phyloP scores from a whole-genome alignment of 257 asterid genomes.

The Vinca minor region DNA sequence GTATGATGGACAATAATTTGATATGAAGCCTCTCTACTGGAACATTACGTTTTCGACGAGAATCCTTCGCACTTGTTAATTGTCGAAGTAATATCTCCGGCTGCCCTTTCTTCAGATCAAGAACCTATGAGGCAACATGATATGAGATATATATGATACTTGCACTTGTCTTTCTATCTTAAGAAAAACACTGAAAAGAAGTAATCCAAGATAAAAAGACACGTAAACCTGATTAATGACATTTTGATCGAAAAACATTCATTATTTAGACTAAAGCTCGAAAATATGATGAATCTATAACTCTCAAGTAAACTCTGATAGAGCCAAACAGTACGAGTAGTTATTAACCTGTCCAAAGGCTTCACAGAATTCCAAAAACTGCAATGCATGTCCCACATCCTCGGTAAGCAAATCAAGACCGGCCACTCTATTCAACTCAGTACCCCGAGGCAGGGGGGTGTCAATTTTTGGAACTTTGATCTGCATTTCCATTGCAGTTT shows the following conservation, averaged over 20 bases:
- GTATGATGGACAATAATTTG: slow-evolving; percentile 17
- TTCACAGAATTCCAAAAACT: slow-evolving; percentile 23
- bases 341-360: slow-evolving; percentile 20
- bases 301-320: too few species aligned
- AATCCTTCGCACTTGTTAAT: slow-evolving; percentile 1
- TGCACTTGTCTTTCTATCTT: neutral
- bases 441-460: slow-evolving; percentile 12
- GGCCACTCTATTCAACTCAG: slow-evolving; percentile 13
- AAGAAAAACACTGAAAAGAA: neutral
- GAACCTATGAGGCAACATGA: slow-evolving; percentile 9
- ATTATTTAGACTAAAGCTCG: neutral
- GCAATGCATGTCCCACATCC: slow-evolving; percentile 20
- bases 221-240: neutral
- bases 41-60: neutral
- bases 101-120: slow-evolving; percentile 18
- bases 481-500: neutral
- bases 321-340: too few species aligned
- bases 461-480: neutral
- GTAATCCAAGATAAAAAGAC: neutral
- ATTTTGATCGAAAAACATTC: neutral
- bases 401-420: slow-evolving; percentile 13
- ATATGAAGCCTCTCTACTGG: slow-evolving; percentile 15
- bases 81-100: slow-evolving; percentile 12
- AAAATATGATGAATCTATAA: too few species aligned
- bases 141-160: neutral